Evolutionary conservation across 345 rosid genomes (phyloP).

Genomic region (Gossypium turneri): DNA sequence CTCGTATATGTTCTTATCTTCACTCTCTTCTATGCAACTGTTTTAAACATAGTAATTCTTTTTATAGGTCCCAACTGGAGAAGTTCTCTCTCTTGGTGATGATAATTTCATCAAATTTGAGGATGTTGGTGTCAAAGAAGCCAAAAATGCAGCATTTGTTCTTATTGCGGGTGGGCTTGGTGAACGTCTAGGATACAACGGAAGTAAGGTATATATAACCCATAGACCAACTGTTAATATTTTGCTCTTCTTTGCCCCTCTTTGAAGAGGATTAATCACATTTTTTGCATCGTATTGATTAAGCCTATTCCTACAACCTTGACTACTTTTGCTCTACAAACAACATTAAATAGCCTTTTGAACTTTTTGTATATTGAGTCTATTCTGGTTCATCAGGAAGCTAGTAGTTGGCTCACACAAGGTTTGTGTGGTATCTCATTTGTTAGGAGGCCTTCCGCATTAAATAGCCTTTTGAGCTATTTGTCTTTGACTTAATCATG

Average conservation of each 20-base stretch:
- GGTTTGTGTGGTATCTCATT: conserved; percentile 35
- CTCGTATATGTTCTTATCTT: not conserved
- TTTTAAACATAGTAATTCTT: conserved; percentile 19
- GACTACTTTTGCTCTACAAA: conserved; percentile 6
- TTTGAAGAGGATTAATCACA: not conserved
- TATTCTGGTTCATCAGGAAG: conserved; percentile 84
- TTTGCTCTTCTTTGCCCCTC: not conserved
- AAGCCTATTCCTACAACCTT: conserved; percentile 3
- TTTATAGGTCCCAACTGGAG: conserved; percentile 60
- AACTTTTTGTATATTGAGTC: conserved; percentile 49
- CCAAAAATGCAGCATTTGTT: conserved; percentile 81
- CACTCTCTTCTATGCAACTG: conserved; percentile 5
- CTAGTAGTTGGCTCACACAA: conserved; percentile 52
- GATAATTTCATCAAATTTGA: conserved; percentile 68
- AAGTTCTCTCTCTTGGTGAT: conserved; percentile 54
- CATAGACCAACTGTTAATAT: not conserved
- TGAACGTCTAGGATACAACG: conserved; percentile 96
- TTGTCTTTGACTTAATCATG: not conserved
- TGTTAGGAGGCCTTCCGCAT: not conserved
- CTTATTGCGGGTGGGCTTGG: conserved; percentile 93
- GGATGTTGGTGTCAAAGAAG: conserved; percentile 68
- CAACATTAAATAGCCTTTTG: not conserved
- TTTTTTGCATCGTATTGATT: not conserved
- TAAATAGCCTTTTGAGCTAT: not conserved
- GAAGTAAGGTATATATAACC: conserved; percentile 65